Conservation (phyloP, 257 asterid species). For the Schizonepeta tenuifolia region DNA sequence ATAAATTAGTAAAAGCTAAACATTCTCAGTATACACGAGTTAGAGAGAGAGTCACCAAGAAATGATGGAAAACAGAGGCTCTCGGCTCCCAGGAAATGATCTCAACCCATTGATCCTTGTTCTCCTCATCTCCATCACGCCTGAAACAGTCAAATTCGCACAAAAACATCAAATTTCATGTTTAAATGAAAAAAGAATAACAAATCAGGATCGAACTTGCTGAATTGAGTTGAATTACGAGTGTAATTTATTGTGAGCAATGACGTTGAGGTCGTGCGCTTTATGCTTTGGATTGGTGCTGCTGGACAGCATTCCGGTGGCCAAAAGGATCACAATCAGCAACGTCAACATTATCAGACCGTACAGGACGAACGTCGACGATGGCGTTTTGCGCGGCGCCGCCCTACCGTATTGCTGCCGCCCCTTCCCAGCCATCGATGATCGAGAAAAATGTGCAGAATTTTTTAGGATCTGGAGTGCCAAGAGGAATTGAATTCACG, state of each 20-base stretch:
- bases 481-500: slow-evolving; percentile 22
- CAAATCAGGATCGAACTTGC: slow-evolving; percentile 16
- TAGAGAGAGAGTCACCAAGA: slow-evolving; percentile 59
- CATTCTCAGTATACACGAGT: not conserved
- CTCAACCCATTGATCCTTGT: slow-evolving; percentile 90
- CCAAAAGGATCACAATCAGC: slow-evolving; percentile 53
- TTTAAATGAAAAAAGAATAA: not conserved
- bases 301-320: slow-evolving; percentile 61
- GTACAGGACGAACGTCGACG: slow-evolving; percentile 51
- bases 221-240: slow-evolving; percentile 44
- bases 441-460: slow-evolving; percentile 8
- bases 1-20: not conserved
- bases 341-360: slow-evolving; percentile 57
- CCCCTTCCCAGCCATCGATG: slow-evolving; percentile 75
- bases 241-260: slow-evolving; percentile 58
- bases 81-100: slow-evolving; percentile 96
- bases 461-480: slow-evolving; percentile 26
- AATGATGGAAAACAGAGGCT: slow-evolving; percentile 79
- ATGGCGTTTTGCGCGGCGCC: slow-evolving; percentile 56
- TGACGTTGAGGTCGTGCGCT: slow-evolving; percentile 73
- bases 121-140: slow-evolving; percentile 57
- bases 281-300: slow-evolving; percentile 46
- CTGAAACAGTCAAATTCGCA: slow-evolving; percentile 42
- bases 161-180: not conserved
- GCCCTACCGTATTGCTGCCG: slow-evolving; percentile 54